Evolutionary conservation across 768 basidiomycete species (phyloP), one percentile per base, ranked within the genome.

Genomic region (Suillus paluster): DNA sequence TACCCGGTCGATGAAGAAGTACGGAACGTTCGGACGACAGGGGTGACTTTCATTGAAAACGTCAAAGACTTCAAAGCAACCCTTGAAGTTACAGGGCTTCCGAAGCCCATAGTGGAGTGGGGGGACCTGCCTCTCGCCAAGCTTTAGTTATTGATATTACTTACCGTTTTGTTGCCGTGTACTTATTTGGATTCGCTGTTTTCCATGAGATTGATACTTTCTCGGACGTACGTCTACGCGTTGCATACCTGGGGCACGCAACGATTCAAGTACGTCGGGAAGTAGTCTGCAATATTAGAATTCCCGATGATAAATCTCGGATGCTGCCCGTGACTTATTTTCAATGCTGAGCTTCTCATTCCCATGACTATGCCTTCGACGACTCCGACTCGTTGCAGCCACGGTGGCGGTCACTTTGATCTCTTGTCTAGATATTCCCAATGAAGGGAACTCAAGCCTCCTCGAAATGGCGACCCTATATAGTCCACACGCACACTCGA

Each of bases 21-120:
- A 55, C 79, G 79, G 46, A 83, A 84, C 59, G 70, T 68, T 23
- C 70, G 81, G 34, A 75, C 78, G 58, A 75, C 76, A 5, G 81
- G 80, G 33, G 89, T 84, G 7, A 83, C 83, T 10, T 84, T 83
- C 66, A 85, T 97, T 59, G 74, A 88, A 61, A 89, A 94, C 68
- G 70, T 86, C 36, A 78, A 83, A 62, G 76, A 73, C 30, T 95
- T 95, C 81, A 93, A 86, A 74, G 80, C 82, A 33, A 73, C 79
- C 10, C 74, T 96, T 56, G 70, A 73, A 45, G 73, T 81, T 19
- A 83, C 89, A 5, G 79, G 81, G 30, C 81, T 82, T 63, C 84
- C 90, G n/a, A 80, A 80, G 42, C 87, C 93, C 3, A 77, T 94
- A 65, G 88, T 87, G 1, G 76, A 86, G 56, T 93, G 90, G 90